These are phyloP conservation scores for Mallotus repandus DNA, from an alignment of 441 rosid species.

Conservation along the genomic window DNA sequence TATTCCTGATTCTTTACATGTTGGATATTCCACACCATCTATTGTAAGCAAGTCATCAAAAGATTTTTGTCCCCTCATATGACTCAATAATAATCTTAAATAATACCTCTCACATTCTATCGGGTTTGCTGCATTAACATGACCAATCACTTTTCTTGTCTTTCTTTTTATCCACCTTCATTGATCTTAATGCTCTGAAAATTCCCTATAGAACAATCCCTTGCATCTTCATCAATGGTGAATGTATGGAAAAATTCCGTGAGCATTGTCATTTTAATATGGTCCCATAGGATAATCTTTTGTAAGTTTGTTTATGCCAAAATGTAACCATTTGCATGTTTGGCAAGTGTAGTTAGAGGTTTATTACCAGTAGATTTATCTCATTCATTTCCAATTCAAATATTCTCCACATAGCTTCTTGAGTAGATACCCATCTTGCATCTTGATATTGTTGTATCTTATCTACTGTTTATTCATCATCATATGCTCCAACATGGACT, in stretches of 20 bases:
- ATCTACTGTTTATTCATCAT: not conserved
- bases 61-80: not conserved
- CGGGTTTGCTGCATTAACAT: not conserved
- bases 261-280: not conserved
- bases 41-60: not conserved
- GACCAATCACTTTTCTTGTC: not conserved
- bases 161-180: not conserved
- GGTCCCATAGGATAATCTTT: not conserved
- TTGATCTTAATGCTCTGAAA: not conserved
- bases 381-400: not conserved
- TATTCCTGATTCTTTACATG: not conserved
- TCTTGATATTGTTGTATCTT: not conserved
- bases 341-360: not conserved
- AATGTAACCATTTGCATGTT: not conserved
- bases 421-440: not conserved
- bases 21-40: not conserved
- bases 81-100: not conserved
- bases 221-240: not conserved
- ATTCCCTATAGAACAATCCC: not conserved
- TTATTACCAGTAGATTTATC: not conserved
- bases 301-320: not conserved
- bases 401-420: slow-evolving; percentile 1
- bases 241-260: not conserved
- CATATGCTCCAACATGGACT: not conserved
- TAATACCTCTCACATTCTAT: slow-evolving; percentile 8